phyloP scores from a whole-genome alignment of 306 rosid genomes.

The Adenanthera pavonina region DNA sequence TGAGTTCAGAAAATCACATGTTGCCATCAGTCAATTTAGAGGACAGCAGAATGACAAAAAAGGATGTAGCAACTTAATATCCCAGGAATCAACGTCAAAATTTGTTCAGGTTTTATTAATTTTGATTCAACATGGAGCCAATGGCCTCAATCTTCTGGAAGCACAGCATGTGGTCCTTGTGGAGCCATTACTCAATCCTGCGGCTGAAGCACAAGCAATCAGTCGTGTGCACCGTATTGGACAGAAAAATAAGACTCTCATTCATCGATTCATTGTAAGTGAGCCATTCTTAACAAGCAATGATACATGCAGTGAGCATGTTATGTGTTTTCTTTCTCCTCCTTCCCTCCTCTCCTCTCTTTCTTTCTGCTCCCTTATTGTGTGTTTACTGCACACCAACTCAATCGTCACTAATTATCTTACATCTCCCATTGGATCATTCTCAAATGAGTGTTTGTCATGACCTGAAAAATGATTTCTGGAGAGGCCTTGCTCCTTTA shows the following conservation, averaged over 20 bases:
- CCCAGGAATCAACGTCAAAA: constrained; percentile 46
- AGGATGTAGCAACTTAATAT: constrained; percentile 41
- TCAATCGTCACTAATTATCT: background rate
- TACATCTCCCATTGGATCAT: background rate
- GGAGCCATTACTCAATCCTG: constrained; percentile 95
- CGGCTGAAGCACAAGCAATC: constrained; percentile 95
- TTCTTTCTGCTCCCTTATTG: constrained; percentile 8
- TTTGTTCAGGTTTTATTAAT: constrained; percentile 78
- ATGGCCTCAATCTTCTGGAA: constrained; percentile 93
- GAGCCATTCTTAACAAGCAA: constrained; percentile 11
- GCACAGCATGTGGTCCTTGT: constrained; percentile 93
- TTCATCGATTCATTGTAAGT: constrained; percentile 90
- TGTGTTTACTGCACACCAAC: background rate
- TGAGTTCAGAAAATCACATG: constrained; percentile 76
- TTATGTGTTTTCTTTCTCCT: background rate
- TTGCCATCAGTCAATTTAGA: constrained; percentile 82
- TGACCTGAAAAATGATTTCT: constrained; percentile 8
- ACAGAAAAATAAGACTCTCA: constrained; percentile 70
- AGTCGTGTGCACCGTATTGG: constrained; percentile 95
- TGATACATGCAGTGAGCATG: background rate
- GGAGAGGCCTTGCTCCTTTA: background rate
- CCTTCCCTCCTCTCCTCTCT: too few relatives aligned
- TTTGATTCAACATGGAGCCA: constrained; percentile 93
- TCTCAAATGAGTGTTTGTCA: background rate
- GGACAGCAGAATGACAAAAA: constrained; percentile 54